Conservation (phyloP, 2,329 filamentous ascomycete genomes). For the Colletotrichum melonis region DNA sequence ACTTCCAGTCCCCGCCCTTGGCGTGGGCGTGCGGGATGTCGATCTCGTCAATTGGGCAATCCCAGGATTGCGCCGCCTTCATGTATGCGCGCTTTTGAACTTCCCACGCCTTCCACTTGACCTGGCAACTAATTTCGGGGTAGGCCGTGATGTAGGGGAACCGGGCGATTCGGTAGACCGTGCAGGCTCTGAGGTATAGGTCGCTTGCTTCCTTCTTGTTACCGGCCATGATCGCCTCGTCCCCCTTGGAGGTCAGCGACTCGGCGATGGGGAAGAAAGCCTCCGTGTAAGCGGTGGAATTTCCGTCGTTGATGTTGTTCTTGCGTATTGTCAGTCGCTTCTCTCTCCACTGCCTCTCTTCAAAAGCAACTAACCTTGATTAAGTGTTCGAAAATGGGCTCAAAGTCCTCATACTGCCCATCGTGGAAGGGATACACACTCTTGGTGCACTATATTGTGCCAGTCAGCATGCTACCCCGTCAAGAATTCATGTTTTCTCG, state of each 20-base stretch:
- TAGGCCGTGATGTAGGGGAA: slow-evolving; percentile 69
- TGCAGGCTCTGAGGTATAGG: slow-evolving; percentile 76
- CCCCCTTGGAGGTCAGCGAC: slow-evolving; percentile 63
- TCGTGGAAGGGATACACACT: slow-evolving; percentile 82
- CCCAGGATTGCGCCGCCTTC: slow-evolving; percentile 65
- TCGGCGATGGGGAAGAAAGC: slow-evolving; percentile 72
- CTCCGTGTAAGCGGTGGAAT: slow-evolving; percentile 72
- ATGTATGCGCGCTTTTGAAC: slow-evolving; percentile 73
- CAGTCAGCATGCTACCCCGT: slow-evolving; percentile 2
- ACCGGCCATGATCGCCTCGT: slow-evolving; percentile 59
- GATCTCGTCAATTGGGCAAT: slow-evolving; percentile 70
- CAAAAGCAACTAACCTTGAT: slow-evolving; percentile 56
- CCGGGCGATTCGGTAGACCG: slow-evolving; percentile 78
- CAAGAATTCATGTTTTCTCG: neutral
- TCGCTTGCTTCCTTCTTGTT: slow-evolving; percentile 66
- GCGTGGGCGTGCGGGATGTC: slow-evolving; percentile 68
- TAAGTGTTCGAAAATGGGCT: slow-evolving; percentile 73
- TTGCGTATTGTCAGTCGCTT: slow-evolving; percentile 35
- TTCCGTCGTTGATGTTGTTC: slow-evolving; percentile 73
- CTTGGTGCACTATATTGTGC: slow-evolving; percentile 59
- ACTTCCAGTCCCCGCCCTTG: slow-evolving; percentile 59
- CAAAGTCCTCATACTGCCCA: slow-evolving; percentile 74
- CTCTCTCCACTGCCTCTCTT: too few relatives aligned
- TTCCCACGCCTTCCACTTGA: slow-evolving; percentile 73
- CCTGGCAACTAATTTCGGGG: slow-evolving; percentile 50